Conservation (phyloP, 2,329 filamentous ascomycete species). For the Trichoderma endophyticum region DNA sequence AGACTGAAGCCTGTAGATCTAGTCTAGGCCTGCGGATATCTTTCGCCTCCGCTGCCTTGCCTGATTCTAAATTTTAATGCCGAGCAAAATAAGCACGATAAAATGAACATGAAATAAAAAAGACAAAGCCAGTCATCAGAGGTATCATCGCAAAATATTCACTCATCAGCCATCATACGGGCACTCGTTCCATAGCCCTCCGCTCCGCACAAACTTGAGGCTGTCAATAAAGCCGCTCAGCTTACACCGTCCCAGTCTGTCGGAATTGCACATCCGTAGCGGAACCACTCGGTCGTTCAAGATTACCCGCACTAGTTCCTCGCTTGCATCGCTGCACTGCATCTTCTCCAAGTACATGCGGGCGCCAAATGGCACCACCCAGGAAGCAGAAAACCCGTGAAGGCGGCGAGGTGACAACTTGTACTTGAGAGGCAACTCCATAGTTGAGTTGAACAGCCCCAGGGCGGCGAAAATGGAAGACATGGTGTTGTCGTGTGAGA, state of each 20-base stretch:
- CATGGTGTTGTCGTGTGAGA: constrained; percentile 90
- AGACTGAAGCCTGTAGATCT: background rate
- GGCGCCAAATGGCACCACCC: constrained; percentile 78
- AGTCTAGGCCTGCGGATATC: background rate
- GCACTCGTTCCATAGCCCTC: constrained; percentile 73
- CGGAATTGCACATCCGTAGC: constrained; percentile 66
- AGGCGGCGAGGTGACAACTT: constrained; percentile 50
- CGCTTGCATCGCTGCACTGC: constrained; percentile 50
- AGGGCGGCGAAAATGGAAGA: constrained; percentile 71
- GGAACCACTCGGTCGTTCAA: constrained; percentile 81
- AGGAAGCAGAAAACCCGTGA: constrained; percentile 70
- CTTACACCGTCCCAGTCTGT: constrained; percentile 67
- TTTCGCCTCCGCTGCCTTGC: background rate
- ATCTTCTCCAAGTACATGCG: constrained; percentile 88
- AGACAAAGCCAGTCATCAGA: background rate
- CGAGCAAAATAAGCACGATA: background rate
- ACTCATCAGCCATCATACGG: background rate
- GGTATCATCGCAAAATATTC: background rate
- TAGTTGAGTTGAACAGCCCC: constrained; percentile 69
- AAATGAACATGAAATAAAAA: background rate
- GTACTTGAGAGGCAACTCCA: constrained; percentile 49
- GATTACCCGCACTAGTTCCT: constrained; percentile 74
- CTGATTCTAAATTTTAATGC: background rate
- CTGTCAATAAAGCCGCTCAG: constrained; percentile 70
- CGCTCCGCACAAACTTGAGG: constrained; percentile 67